Percentiles rank a stretch among this genome's conserved stretches.
These are phyloP conservation scores for Pestalotiopsis sp. DNA, from an alignment of 2,329 filamentous ascomycete genomes.

Conservation along the genomic window DNA sequence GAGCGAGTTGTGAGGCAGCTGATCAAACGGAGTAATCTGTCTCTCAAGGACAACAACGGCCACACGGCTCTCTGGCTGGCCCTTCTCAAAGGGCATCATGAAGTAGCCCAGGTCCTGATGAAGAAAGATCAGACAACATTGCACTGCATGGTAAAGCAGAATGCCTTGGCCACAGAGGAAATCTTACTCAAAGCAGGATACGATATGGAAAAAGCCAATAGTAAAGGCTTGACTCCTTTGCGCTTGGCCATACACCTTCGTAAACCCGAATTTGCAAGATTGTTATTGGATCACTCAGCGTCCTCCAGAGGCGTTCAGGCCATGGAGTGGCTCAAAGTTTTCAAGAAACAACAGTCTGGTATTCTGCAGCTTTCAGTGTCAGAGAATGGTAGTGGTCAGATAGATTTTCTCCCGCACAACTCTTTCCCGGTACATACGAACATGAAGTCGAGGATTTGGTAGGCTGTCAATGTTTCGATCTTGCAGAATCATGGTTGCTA, in stretches of 20 bases:
- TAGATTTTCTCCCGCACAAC: neutral
- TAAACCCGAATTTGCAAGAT: neutral
- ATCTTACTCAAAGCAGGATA: neutral
- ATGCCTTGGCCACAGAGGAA: neutral
- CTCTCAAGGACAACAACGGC: neutral
- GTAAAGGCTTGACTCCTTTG: neutral
- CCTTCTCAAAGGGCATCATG: neutral
- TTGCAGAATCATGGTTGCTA: neutral
- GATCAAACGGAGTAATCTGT: neutral
- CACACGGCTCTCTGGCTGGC: neutral
- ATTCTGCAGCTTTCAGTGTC: neutral
- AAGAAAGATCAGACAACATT: neutral
- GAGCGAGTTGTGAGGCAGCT: neutral
- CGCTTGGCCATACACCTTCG: neutral
- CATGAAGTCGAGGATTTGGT: neutral
- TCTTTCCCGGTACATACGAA: neutral
- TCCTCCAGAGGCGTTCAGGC: neutral
- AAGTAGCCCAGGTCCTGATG: neutral
- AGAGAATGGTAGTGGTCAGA: neutral
- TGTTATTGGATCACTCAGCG: neutral
- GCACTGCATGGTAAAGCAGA: neutral
- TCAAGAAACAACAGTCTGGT: neutral
- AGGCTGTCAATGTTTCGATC: neutral
- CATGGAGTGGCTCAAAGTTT: neutral
- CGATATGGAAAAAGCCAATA: neutral